These are phyloP conservation scores for Fusarium solani-melongenae DNA, from an alignment of 2,329 filamentous ascomycete genomes.

Conservation along the genomic window DNA sequence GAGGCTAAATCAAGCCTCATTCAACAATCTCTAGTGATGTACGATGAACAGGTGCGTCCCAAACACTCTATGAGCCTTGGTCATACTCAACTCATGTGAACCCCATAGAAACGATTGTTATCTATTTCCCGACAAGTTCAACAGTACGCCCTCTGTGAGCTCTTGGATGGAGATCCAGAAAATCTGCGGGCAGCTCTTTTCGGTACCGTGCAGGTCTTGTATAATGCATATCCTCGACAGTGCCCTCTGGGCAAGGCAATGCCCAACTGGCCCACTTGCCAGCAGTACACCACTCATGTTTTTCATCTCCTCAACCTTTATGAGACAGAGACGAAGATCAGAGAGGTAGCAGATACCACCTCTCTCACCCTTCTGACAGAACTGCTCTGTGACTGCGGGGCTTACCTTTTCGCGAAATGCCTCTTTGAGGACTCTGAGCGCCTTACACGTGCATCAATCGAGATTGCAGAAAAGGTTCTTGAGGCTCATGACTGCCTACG, in stretches of 20 bases:
- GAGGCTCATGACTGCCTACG: not conserved
- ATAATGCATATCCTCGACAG: not conserved
- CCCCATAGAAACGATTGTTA: no score
- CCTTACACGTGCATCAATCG: not conserved
- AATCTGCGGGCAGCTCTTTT: not conserved
- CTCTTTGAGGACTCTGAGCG: not conserved
- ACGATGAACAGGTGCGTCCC: not conserved
- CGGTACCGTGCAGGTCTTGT: not conserved
- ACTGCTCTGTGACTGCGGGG: not conserved
- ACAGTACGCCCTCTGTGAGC: not conserved
- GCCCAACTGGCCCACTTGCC: not conserved
- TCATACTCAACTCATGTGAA: no score
- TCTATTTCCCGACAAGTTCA: not conserved
- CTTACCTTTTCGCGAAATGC: not conserved
- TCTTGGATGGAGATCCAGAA: not conserved
- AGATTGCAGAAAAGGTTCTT: not conserved
- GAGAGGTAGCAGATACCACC: not conserved
- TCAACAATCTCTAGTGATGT: not conserved
- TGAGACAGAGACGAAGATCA: not conserved
- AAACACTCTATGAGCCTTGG: no score
- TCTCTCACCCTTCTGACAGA: not conserved
- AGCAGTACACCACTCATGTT: not conserved
- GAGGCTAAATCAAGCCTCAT: not conserved
- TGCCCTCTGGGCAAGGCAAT: not conserved
- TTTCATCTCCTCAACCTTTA: not conserved